These are phyloP conservation scores for Heliamphora ciliata DNA, from an alignment of 179 eudicot species.

Conservation along the genomic window DNA sequence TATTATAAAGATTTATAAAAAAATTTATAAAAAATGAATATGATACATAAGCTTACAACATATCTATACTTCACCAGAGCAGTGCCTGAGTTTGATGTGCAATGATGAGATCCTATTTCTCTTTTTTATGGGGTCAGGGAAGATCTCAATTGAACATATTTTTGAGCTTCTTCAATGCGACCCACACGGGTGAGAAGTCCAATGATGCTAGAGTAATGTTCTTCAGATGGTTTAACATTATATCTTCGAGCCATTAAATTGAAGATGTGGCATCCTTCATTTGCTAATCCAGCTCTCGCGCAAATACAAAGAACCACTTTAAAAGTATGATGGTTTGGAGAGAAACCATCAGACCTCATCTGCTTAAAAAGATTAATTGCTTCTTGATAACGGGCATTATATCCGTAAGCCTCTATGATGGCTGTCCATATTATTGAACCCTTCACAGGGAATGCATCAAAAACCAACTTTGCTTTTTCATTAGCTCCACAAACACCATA, in stretches of 20 bases:
- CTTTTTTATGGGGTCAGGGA: constrained; percentile 10
- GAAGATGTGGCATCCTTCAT: constrained; percentile 53
- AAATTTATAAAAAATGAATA: no score
- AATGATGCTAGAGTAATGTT: constrained; percentile 49
- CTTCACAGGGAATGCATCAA: constrained; percentile 39
- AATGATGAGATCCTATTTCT: constrained; percentile 4
- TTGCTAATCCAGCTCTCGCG: constrained; percentile 58
- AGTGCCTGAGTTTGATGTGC: background rate
- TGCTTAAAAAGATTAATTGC: constrained; percentile 46
- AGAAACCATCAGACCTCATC: constrained; percentile 38
- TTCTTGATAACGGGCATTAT: constrained; percentile 28
- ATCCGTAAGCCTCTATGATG: constrained; percentile 60
- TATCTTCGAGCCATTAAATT: constrained; percentile 43
- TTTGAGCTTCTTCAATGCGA: constrained; percentile 49
- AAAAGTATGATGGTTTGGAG: constrained; percentile 49
- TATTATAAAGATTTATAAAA: no score
- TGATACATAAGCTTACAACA: background rate
- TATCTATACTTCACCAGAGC: constrained; percentile 1
- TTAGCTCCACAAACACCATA: constrained; percentile 59
- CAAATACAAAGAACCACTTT: constrained; percentile 45
- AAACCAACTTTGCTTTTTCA: constrained; percentile 48
- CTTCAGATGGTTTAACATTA: constrained; percentile 36
- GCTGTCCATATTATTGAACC: constrained; percentile 59
- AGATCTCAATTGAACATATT: constrained; percentile 36
- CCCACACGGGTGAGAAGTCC: constrained; percentile 46